Conservation (phyloP, 345 rosid genomes). For the Crucihimalaya himalaica region DNA sequence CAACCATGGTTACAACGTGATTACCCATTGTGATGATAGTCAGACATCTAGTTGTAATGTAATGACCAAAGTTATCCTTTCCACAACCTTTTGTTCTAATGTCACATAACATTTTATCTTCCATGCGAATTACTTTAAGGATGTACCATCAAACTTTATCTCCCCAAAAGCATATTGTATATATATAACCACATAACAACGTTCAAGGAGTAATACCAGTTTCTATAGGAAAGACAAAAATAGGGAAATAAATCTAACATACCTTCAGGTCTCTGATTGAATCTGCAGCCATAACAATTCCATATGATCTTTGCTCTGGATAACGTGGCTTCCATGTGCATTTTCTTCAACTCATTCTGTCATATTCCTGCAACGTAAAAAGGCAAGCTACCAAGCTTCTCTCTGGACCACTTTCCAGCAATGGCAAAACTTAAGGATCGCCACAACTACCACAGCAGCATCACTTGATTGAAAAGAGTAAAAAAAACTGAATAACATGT, state of each 20-base stretch:
- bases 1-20: not conserved
- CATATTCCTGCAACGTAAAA: slow-evolving; percentile 25
- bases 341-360: slow-evolving; percentile 14
- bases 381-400: slow-evolving; percentile 15
- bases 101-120: slow-evolving; percentile 19
- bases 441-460: slow-evolving; percentile 11
- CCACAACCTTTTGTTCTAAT: slow-evolving; percentile 35
- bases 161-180: slow-evolving; percentile 22
- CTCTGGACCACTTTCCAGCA: slow-evolving; percentile 29
- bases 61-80: slow-evolving; percentile 13
- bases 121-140: slow-evolving; percentile 25
- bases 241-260: not conserved
- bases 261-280: slow-evolving; percentile 30
- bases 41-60: slow-evolving; percentile 13
- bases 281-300: slow-evolving; percentile 17
- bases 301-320: slow-evolving; percentile 22
- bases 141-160: slow-evolving; percentile 28
- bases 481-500: not conserved
- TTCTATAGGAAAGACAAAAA: not conserved
- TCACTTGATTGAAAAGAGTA: slow-evolving; percentile 15
- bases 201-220: not conserved
- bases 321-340: slow-evolving; percentile 22
- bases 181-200: not conserved
- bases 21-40: slow-evolving; percentile 25
- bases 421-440: slow-evolving; percentile 23